Evolutionary conservation across 129 eudicot species (phyloP).

Genomic region (Lactuca saligna): DNA sequence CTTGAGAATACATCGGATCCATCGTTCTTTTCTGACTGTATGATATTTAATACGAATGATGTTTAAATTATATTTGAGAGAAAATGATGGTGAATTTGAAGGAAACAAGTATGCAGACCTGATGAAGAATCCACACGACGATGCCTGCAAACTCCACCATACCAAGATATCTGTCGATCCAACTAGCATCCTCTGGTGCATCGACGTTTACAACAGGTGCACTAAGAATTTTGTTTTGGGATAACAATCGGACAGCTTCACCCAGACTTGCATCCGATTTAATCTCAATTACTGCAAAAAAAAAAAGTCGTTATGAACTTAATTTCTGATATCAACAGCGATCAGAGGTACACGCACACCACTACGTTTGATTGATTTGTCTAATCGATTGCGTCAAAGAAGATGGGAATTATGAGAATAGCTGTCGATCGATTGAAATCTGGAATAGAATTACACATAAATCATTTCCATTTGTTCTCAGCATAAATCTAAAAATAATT

Average conservation of each 20-base stretch:
- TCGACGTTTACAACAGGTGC: slow-evolving; percentile 88
- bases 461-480: background rate
- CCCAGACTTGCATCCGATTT: slow-evolving; percentile 78
- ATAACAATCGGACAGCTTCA: slow-evolving; percentile 76
- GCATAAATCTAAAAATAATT: too few species aligned
- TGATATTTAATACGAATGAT: background rate
- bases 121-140: slow-evolving; percentile 92
- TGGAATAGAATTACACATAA: background rate
- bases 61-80: background rate
- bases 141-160: slow-evolving; percentile 97
- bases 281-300: slow-evolving; percentile 72
- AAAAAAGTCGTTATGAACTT: slow-evolving; percentile 5
- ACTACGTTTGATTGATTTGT: background rate
- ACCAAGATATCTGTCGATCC: slow-evolving; percentile 95
- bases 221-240: slow-evolving; percentile 73
- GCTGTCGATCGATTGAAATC: background rate
- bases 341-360: slow-evolving; percentile 6
- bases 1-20: slow-evolving; percentile 27
- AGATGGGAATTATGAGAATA: background rate
- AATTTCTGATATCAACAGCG: background rate
- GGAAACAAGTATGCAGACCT: slow-evolving; percentile 44
- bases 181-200: slow-evolving; percentile 90
- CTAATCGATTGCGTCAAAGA: background rate
- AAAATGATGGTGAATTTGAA: background rate
- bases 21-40: slow-evolving; percentile 74